Evolutionary conservation across 1,139 yeast species (phyloP), one percentile per base, ranked within the genome.

Genomic region (Lodderomyces jiufengensis): DNA sequence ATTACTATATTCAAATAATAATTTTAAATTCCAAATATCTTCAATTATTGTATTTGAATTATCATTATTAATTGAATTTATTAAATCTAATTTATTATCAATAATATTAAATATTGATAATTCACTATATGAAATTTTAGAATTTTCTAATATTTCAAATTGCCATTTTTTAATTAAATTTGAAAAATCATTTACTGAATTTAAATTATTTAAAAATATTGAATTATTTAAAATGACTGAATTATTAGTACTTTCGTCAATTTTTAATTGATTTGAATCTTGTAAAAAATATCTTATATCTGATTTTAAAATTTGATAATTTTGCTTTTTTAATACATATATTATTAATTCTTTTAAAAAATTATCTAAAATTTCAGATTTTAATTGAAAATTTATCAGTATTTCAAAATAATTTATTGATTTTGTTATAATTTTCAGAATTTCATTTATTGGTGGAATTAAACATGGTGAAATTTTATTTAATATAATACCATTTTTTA

Each of bases 1-100:
- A 38, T 80, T 86, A 18, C 78, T 71, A 55, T 73, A 82, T 9
- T 81, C 76, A 54, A 84, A 80, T 12, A 85, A 57, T 28, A 85
- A 55, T 42, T 73, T 70, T 41, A 84, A 57, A 46, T 80, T 82
- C 84, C 87, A 79, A 34, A 84, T 54, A 39, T 81, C 84, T 38
- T 81, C 84, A 2, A 67, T 52, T 1, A 56, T 52, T 6, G 4
- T 6, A 22, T 9, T 6, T 4, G 5, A 9, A 20, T 32, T 25
- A 18, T 21, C 9, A 14, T 48, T 41, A 0, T 87, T 84, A 1
- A 79, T 79, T 49, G 74, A 59, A 3, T 55, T 51, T 24, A 60
- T 60, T 28, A 82, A 54, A 41, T 80, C 80, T 24, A 76, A 54
- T 48, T 78, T 78, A 44, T 73, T 67, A 49, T 82, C 87, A 21